Conservation (phyloP, 768 basidiomycete genomes). For the Kwoniella mangroviensis region DNA sequence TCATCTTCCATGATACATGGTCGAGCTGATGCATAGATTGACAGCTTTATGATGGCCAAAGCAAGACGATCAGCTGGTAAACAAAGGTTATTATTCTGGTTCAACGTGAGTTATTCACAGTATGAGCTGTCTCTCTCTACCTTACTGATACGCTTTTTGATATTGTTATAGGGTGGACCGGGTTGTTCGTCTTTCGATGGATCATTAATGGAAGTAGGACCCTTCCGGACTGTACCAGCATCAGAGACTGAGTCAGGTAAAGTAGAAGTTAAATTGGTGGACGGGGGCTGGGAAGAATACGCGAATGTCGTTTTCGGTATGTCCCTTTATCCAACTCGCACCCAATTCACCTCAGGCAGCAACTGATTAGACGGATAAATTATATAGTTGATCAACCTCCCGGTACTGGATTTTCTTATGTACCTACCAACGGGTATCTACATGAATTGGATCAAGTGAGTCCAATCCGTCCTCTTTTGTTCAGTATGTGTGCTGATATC, state of each 20-base stretch:
- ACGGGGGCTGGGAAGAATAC: constrained; percentile 98
- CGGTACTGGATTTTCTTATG: constrained; percentile 91
- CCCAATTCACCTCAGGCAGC: no score
- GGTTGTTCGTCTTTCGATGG: constrained; percentile 98
- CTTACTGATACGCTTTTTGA: background rate
- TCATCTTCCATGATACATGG: background rate
- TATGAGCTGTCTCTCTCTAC: background rate
- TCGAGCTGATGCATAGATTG: background rate
- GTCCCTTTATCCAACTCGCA: constrained; percentile 50
- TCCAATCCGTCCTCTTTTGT: no score
- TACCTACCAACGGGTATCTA: constrained; percentile 81
- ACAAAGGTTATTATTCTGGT: constrained; percentile 92
- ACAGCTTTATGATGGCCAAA: constrained; percentile 80
- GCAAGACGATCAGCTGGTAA: constrained; percentile 86
- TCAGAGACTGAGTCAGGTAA: constrained; percentile 61
- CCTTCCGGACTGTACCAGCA: constrained; percentile 66
- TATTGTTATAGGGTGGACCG: constrained; percentile 74
- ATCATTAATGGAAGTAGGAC: constrained; percentile 97
- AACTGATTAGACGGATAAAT: no score
- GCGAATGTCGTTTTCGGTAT: constrained; percentile 87
- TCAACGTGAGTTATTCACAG: constrained; percentile 69
- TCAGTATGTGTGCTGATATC: no score
- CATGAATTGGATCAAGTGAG: constrained; percentile 73
- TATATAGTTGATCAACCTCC: constrained; percentile 90
- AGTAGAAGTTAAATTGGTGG: constrained; percentile 71